phyloP scores from a whole-genome alignment of 345 rosid genomes.

The Populus euphratica region DNA sequence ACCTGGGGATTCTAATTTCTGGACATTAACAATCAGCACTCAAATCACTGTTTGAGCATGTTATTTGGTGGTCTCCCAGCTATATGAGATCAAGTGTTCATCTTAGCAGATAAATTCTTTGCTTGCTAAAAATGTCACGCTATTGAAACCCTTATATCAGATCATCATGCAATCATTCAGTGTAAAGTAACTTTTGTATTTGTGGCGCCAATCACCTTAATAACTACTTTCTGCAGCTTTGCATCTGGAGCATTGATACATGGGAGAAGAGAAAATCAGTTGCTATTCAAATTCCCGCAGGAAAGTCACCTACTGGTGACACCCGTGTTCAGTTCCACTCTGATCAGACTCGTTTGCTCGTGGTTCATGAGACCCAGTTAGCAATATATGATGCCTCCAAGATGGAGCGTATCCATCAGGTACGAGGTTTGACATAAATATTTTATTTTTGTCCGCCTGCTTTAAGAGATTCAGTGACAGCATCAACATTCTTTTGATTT shows the following conservation, averaged over 20 bases:
- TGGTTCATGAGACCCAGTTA: conserved; percentile 77
- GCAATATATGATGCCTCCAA: conserved; percentile 76
- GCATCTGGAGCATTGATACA: conserved; percentile 76
- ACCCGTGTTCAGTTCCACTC: conserved; percentile 77
- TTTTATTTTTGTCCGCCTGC: neutral
- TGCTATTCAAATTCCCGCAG: conserved; percentile 57
- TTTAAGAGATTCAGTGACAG: neutral
- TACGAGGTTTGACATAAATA: conserved; percentile 16
- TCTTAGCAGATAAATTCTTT: neutral
- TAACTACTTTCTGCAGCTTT: conserved; percentile 40
- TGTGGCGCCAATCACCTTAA: neutral
- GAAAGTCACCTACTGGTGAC: conserved; percentile 61
- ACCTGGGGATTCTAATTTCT: neutral
- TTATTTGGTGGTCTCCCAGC: neutral
- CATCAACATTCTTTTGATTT: neutral
- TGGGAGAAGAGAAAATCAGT: conserved; percentile 84
- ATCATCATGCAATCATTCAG: neutral
- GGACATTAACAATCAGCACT: neutral
- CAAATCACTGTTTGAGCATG: neutral
- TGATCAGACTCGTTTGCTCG: conserved; percentile 68
- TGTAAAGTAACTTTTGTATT: neutral
- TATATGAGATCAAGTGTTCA: neutral
- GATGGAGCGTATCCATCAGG: conserved; percentile 77
- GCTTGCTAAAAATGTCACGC: neutral
- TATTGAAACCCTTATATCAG: neutral